Evolutionary conservation across 1,284 basidiomycete species (phyloP).

Genomic region (Dichomitus squalens): DNA sequence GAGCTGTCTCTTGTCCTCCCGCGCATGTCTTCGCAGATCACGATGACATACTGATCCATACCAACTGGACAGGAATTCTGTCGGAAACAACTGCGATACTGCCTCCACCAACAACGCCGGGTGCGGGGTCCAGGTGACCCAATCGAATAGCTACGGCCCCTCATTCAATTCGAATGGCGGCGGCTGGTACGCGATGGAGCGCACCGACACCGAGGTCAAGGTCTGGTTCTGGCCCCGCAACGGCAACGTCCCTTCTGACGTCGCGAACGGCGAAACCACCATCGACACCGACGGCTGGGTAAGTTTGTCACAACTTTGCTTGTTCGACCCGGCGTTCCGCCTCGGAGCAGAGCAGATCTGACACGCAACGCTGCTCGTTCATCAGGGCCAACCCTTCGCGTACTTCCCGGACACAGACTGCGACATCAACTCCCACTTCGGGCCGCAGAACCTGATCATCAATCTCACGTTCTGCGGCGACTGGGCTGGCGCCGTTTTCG

Average conservation of each 20-base stretch:
- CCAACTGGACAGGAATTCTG: constrained; percentile 12
- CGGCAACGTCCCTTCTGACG: constrained; percentile 47
- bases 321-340: neutral
- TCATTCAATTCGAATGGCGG: constrained; percentile 63
- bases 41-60: neutral
- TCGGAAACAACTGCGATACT: constrained; percentile 23
- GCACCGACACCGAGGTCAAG: constrained; percentile 49
- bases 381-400: constrained; percentile 53
- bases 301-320: neutral
- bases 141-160: constrained; percentile 56
- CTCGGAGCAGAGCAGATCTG: too few species aligned
- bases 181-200: constrained; percentile 62
- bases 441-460: constrained; percentile 57
- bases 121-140: constrained; percentile 59
- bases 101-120: constrained; percentile 52
- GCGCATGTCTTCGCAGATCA: neutral
- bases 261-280: constrained; percentile 39
- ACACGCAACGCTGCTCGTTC: neutral
- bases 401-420: constrained; percentile 55
- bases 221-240: constrained; percentile 63
- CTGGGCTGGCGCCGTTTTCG: constrained; percentile 53
- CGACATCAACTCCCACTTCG: constrained; percentile 49
- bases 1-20: neutral
- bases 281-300: constrained; percentile 44
- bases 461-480: constrained; percentile 57